These are phyloP conservation scores for Pythium dissimile DNA, from an alignment of 352 stramenopile genomes.

Conservation along the genomic window DNA sequence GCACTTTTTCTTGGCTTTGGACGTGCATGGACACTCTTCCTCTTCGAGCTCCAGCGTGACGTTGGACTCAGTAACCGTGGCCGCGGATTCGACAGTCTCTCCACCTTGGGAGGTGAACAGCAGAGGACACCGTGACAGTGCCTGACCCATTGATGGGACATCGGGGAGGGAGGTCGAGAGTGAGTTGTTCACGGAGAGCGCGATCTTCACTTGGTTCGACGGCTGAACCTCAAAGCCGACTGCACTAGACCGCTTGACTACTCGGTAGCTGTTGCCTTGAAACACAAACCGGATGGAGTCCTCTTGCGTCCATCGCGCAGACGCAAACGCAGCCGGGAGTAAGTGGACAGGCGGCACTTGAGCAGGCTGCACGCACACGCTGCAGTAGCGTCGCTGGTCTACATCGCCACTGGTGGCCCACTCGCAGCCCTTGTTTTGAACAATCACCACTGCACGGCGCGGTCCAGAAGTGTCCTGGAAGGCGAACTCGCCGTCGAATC, in stretches of 20 bases:
- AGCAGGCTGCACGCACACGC: not conserved
- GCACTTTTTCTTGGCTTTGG: conserved; percentile 27
- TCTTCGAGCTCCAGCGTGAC: not conserved
- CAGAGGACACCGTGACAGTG: not conserved
- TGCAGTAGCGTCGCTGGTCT: not conserved
- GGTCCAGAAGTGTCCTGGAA: not conserved
- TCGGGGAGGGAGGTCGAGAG: not conserved
- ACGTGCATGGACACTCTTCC: conserved; percentile 10
- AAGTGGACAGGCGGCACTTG: conserved; percentile 2
- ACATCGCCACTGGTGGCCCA: conserved; percentile 2
- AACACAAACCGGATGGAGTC: not conserved
- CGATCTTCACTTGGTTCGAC: not conserved
- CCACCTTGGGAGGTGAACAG: not conserved
- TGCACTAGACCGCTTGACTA: too few relatives aligned
- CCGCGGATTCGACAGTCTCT: not conserved
- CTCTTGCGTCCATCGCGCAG: not conserved
- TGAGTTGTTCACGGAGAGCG: not conserved
- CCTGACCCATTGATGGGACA: not conserved
- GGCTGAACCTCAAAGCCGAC: not conserved
- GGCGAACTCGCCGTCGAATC: conserved; percentile 10
- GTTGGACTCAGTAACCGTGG: not conserved
- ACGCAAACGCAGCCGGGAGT: not conserved
- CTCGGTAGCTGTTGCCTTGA: not conserved
- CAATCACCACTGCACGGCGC: not conserved
- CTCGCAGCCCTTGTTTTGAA: conserved; percentile 9